These are phyloP conservation scores for Trichophyton rubrum DNA, from an alignment of 2,329 filamentous ascomycete genomes.

Conservation along the genomic window DNA sequence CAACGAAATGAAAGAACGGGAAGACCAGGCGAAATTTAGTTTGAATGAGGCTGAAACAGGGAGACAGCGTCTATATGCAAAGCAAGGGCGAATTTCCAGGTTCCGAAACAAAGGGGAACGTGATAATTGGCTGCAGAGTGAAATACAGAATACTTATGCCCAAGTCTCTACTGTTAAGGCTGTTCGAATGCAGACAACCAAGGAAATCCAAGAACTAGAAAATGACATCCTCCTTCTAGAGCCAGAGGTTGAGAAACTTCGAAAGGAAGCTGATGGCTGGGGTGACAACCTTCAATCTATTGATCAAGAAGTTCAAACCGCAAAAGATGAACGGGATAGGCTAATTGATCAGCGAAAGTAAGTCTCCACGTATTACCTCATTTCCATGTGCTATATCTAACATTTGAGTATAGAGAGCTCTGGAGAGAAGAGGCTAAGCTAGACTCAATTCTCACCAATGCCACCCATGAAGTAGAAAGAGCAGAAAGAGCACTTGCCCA, in stretches of 20 bases:
- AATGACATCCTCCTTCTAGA: constrained; percentile 60
- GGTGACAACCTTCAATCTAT: constrained; percentile 61
- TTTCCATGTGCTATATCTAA: constrained; percentile 9
- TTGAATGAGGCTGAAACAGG: constrained; percentile 65
- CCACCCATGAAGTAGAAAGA: constrained; percentile 61
- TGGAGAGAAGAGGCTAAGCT: constrained; percentile 84
- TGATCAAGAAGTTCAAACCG: constrained; percentile 59
- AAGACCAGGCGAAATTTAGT: constrained; percentile 56
- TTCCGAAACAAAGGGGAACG: constrained; percentile 83
- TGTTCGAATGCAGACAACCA: constrained; percentile 69
- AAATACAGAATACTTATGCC: constrained; percentile 67
- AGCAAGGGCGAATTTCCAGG: constrained; percentile 76
- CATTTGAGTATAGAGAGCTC: constrained; percentile 40
- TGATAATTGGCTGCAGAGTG: constrained; percentile 65
- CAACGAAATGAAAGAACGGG: constrained; percentile 58
- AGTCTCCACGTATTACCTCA: constrained; percentile 11
- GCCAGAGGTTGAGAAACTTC: constrained; percentile 55
- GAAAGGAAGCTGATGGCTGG: constrained; percentile 64
- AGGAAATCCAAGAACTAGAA: constrained; percentile 65
- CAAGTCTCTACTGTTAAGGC: constrained; percentile 70
- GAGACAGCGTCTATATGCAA: constrained; percentile 70
- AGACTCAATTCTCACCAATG: constrained; percentile 61
- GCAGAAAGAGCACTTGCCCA: constrained; percentile 67
- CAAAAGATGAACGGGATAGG: constrained; percentile 65
- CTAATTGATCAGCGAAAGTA: constrained; percentile 73